Evolutionary conservation across 306 rosid species (phyloP), one percentile per base, ranked within the genome.

Genomic region (Prunus dulcis): DNA sequence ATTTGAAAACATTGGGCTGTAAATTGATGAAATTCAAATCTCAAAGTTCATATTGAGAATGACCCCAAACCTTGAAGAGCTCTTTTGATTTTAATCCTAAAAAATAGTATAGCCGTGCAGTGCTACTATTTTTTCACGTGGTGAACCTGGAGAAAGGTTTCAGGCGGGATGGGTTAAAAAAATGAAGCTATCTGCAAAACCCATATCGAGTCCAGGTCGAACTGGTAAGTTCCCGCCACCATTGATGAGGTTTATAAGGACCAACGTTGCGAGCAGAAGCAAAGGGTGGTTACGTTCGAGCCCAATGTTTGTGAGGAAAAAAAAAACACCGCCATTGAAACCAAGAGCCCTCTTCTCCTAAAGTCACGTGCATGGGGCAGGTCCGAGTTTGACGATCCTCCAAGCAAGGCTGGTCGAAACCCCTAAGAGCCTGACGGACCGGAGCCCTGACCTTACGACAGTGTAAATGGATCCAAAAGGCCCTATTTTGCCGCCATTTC

Each of bases 311-410:
- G 66, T 89, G n/a, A 76, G 89, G 49, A 91, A 83, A 86, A 94
- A n/a, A 27, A 87, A 78, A 90, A 67, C 83, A 13, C 84, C 14
- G 68, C 88, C 78, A 80, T 81, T 55, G 96, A 90, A 80, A 88
- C 97, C 96, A 88, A 76, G 98, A 94, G 82, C 98, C 98, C 1
- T 85, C 98, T 62, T 94, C 98, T 49, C 98, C 97, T 0, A 94
- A 94, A 52, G 98, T 94, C 71, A 94, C 98, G 2, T 93, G 98
- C 91, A 93, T 93, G 89, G 98, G 98, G 0, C 96, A 91, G 67
- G 98, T 93, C 6, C 85, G 91, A 9, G 91, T 87, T 43, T 60
- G 79, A 57, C 87, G 90, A 76, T 74, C 96, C 34, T 65, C 93
- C 75, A 91, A 86, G 71, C 58, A 85, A 55, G 34, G 69, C 27